Evolutionary conservation across 169 alveolate species (phyloP).

Genomic region (Pseudocohnilembus persalinus): DNA sequence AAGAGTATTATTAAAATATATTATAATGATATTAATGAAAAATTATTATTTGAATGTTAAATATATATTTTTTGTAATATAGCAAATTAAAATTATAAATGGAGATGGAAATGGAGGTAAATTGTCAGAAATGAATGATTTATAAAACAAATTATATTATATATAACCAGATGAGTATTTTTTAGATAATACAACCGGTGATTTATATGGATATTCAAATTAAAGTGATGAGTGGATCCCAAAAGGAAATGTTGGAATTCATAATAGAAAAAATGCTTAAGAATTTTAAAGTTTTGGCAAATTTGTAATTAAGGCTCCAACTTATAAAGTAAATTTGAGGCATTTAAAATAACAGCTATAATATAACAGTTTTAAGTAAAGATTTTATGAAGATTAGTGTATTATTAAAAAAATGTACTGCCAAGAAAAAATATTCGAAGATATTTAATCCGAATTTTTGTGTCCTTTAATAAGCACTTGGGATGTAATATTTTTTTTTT

Average conservation of each 20-base stretch:
- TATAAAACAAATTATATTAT: background rate
- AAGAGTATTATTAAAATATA: constrained; percentile 3
- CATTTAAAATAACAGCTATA: constrained; percentile 15
- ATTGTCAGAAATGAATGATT: constrained; percentile 32
- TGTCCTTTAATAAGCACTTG: too few species aligned
- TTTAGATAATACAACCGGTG: constrained; percentile 70
- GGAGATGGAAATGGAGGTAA: constrained; percentile 65
- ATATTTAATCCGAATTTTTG: too few species aligned
- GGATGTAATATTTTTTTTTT: background rate
- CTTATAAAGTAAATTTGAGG: constrained; percentile 33
- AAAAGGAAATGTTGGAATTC: constrained; percentile 69
- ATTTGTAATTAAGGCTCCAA: constrained; percentile 31
- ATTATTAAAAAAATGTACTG: constrained; percentile 44
- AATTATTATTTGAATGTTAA: background rate
- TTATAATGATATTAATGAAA: too few species aligned
- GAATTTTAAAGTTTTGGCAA: constrained; percentile 51
- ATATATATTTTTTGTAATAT: background rate
- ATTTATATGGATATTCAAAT: constrained; percentile 45
- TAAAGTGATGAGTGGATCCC: constrained; percentile 64
- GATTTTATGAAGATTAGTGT: constrained; percentile 49
- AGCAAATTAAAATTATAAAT: constrained; percentile 55
- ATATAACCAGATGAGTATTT: constrained; percentile 43
- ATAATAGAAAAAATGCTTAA: constrained; percentile 49
- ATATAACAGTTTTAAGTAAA: constrained; percentile 39
- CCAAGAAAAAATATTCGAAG: too few species aligned